A percentile compares a stretch with the other conserved stretches of the same genome.
Conservation (phyloP, 306 rosid genomes). For the Vigna trinervia region DNA sequence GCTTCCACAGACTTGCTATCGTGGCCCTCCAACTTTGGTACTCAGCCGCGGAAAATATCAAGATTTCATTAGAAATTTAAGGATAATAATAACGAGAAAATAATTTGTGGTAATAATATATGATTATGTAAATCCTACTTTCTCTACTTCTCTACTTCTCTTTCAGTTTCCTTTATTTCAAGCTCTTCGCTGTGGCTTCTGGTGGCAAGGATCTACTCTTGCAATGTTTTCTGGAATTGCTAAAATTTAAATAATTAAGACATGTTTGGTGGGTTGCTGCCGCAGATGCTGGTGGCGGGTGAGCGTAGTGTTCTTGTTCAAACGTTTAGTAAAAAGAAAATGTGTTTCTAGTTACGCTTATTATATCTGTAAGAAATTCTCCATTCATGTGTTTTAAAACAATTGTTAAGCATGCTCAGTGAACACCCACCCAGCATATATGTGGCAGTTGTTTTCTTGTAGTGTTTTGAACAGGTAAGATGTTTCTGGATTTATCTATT, state of each 20-base stretch:
- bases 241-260: not conserved
- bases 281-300: slow-evolving; percentile 9
- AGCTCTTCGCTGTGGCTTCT: slow-evolving; percentile 13
- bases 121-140: not conserved
- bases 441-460: not conserved
- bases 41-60: not conserved
- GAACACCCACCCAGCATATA: not conserved
- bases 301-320: not conserved
- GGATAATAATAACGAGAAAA: not conserved
- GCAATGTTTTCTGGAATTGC: not conserved
- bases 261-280: slow-evolving; percentile 27
- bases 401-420: not conserved
- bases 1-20: not conserved
- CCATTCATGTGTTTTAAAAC: not conserved
- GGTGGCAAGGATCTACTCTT: slow-evolving; percentile 14
- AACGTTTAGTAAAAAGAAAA: not conserved
- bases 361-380: not conserved
- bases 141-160: slow-evolving; percentile 2
- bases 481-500: not conserved
- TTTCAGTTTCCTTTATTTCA: not conserved
- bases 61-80: not conserved
- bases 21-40: slow-evolving; percentile 28
- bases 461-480: not conserved
- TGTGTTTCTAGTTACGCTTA: not conserved
- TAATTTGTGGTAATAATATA: not conserved